Evolutionary conservation across 2,329 filamentous ascomycete species (phyloP), one percentile per base, ranked within the genome.

Genomic region (Xylariales sp.): DNA sequence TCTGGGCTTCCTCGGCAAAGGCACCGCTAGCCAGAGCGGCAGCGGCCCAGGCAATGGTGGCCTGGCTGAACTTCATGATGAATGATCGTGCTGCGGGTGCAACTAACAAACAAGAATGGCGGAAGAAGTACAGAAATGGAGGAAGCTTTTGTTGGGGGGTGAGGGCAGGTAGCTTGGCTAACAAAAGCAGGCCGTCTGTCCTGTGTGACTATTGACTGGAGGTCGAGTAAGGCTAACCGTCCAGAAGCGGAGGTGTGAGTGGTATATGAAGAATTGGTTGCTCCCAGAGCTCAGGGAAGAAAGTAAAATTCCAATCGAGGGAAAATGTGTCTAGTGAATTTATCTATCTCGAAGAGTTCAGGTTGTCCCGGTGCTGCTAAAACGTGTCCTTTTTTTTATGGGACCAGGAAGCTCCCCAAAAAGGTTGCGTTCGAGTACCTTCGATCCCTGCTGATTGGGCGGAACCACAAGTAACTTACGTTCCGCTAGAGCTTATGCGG

Each of bases 11-110:
- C 48, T 85, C 83, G 47, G 81, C 78, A 50, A 80, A 75, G 57
- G 83, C 82, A 51, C 80, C 78, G 62, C 81, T 77, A 50, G 83
- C 83, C 58, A 85, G 66, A 51, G 88, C 65, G 55, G 85, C 80
- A 56, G 86, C 85, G 61, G 87, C 83, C 58, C 85, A 77, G 51
- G 85, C 79, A 51, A 83, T 84, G 56, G 88, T 78, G 59, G 85
- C 79, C 63, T 85, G 73, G 69, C 85, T 84, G 68, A 95, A 81
- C 80, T 85, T 88, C 88, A 95, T 94, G 60, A 59, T 81, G 74
- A 48, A 53, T n/a, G n/a, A 43, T 36, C 32, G 38, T 40, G 34
- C 29, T 38, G 45, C 37, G 36, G 29, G 33, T 15, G 37, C 16
- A 33, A 34, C n/a, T 25, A 21, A 34, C 30, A 33, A 17, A 17